Evolutionary conservation across 345 rosid species (phyloP).

Genomic region (Balakata baccata): DNA sequence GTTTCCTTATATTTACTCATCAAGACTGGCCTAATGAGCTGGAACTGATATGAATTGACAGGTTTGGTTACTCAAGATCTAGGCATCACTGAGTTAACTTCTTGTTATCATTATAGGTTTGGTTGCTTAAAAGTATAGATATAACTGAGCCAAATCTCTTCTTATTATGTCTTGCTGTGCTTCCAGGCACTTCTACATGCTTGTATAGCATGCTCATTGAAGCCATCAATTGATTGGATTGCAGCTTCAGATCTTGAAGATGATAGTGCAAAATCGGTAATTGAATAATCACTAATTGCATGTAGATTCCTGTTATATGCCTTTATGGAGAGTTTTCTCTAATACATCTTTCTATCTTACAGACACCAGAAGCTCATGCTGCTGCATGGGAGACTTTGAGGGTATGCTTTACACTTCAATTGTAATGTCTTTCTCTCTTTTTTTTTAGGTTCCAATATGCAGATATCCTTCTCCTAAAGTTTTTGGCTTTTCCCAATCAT

Average conservation of each 20-base stretch:
- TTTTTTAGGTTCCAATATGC: neutral
- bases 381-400: slow-evolving; percentile 35
- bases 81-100: neutral
- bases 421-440: neutral
- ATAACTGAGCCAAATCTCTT: neutral
- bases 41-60: neutral
- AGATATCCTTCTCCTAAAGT: neutral
- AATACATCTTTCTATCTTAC: neutral
- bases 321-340: neutral
- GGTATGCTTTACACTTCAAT: slow-evolving; percentile 13
- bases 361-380: slow-evolving; percentile 38
- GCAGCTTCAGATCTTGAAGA: slow-evolving; percentile 42
- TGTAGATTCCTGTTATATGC: neutral
- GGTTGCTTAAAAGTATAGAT: slow-evolving; percentile 11
- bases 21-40: neutral
- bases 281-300: slow-evolving; percentile 12
- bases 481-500: neutral
- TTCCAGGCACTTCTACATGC: slow-evolving; percentile 37
- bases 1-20: neutral
- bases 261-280: slow-evolving; percentile 35
- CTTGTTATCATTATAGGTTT: neutral
- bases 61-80: slow-evolving; percentile 13
- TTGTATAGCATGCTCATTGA: slow-evolving; percentile 32
- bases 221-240: slow-evolving; percentile 38
- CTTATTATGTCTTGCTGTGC: slow-evolving; percentile 4